Base-by-base conservation (phyloP, 106 monocot genomes). In the Gastrodia elata region DNA sequence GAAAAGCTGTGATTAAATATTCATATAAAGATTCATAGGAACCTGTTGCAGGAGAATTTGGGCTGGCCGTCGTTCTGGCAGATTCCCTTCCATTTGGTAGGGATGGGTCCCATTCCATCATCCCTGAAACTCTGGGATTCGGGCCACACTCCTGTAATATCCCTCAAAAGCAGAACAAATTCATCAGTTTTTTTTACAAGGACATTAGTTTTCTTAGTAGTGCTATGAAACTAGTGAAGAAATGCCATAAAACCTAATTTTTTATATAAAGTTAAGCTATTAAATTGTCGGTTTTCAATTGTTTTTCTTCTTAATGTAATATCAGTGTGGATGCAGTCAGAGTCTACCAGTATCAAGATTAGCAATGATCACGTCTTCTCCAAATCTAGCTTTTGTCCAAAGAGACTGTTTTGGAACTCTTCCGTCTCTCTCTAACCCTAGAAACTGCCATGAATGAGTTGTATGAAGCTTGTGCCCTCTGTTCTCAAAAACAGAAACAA, bases 381-480 rank as follows among this genome's bases (percentile, higher is more conserved):
- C 95, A 27, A 78, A 95, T 37, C 52, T 83, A 0, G 95, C 80
- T 58, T 87, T 80, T 10, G 32, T 67, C 95, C 95, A 95, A 0
- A 87, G 49, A 6, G 91, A 91, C 1, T 58, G 10, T 34, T 13
- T 14, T 2, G 83, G 82, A 11, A 92, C 55, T 37, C 24, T 27
- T 32, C 81, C 85, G 39, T 75, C 43, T 43, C 18, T 71, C 75
- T 86, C 81, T 26, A 89, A 72, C 3, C 72, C 74, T 2, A 89
- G 74, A 46, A 91, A 87, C 13, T 78, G 76, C 90, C 90, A 91
- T 40, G 90, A 91, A 20, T 72, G 84, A 27, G 90, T 91, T 9
- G 90, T 91, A 26, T 84, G 90, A 26, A 91, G 84, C 74, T 84
- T 76, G 52, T 61, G 75, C 15, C 59, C 82, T 74, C 71, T 83